Evolutionary conservation across 2,329 filamentous ascomycete species (phyloP).

Genomic region (Colletotrichum navitas): DNA sequence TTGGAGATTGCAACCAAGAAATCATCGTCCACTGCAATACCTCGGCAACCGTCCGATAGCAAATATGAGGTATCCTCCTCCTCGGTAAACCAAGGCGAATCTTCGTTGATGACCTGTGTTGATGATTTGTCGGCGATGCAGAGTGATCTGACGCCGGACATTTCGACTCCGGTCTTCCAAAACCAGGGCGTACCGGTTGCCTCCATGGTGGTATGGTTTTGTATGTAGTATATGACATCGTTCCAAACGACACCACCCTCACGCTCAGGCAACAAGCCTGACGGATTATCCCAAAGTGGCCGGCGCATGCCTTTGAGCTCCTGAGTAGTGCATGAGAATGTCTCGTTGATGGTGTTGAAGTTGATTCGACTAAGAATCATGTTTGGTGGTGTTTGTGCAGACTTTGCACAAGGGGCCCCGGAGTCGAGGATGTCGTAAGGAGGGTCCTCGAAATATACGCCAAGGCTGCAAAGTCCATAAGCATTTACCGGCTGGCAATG

Average conservation of each 20-base stretch:
- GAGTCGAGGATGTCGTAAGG: not conserved
- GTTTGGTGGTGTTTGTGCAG: no score
- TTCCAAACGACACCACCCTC: conserved; percentile 39
- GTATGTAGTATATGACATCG: conserved; percentile 47
- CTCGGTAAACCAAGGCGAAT: not conserved
- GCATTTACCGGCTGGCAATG: conserved; percentile 6
- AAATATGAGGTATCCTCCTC: no score
- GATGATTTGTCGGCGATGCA: not conserved
- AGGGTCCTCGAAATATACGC: no score
- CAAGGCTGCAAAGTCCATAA: conserved; percentile 10
- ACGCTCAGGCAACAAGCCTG: accelerated
- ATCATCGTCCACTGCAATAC: conserved; percentile 21
- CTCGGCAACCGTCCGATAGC: not conserved
- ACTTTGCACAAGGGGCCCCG: not conserved
- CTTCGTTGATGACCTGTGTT: not conserved
- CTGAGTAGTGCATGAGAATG: not conserved
- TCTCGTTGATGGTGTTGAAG: conserved; percentile 18
- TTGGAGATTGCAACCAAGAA: conserved; percentile 4
- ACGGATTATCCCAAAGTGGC: not conserved
- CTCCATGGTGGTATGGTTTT: conserved; percentile 40
- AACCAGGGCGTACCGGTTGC: no score
- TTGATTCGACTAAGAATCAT: conserved; percentile 1
- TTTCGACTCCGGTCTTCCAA: not conserved
- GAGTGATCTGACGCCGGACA: not conserved
- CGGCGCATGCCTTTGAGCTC: not conserved